phyloP scores from a whole-genome alignment of 164 flowering plant species.

The Chimonanthus praecox region DNA sequence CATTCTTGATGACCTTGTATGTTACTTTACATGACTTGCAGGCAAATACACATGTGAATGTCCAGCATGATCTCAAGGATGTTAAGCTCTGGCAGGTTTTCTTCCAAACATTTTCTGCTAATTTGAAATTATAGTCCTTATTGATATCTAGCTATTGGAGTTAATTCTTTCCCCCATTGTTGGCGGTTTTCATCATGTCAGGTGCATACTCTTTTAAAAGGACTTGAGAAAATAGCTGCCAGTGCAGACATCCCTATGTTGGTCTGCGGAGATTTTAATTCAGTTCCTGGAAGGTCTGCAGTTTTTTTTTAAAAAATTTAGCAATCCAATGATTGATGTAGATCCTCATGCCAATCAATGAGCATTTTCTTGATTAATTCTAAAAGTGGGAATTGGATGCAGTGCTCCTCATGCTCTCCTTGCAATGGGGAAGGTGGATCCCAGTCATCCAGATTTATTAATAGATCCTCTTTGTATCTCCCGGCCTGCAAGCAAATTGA shows the following conservation, averaged over 20 bases:
- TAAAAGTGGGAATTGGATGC: constrained; percentile 24
- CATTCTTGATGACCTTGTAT: neutral
- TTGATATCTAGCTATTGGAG: neutral
- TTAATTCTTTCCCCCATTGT: neutral
- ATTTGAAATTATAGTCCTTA: neutral
- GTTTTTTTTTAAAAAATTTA: neutral
- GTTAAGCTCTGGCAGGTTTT: constrained; percentile 98
- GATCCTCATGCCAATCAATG: neutral
- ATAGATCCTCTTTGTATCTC: constrained; percentile 83
- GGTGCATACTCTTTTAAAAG: constrained; percentile 91
- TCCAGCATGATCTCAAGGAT: constrained; percentile 87
- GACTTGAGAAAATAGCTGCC: constrained; percentile 94
- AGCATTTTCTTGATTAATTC: neutral
- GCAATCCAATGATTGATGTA: too few species aligned
- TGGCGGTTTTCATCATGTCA: constrained; percentile 13
- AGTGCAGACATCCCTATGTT: constrained; percentile 98
- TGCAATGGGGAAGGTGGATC: constrained; percentile 90
- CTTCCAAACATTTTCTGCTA: constrained; percentile 4
- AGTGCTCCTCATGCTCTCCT: constrained; percentile 98
- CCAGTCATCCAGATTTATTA: constrained; percentile 71
- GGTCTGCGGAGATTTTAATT: constrained; percentile 96
- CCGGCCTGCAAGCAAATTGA: constrained; percentile 71
- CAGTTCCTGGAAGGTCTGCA: constrained; percentile 84
- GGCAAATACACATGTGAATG: constrained; percentile 98
- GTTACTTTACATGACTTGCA: constrained; percentile 16